Base-by-base conservation (phyloP, 106 monocot genomes). In the Ottelia alismoides region DNA sequence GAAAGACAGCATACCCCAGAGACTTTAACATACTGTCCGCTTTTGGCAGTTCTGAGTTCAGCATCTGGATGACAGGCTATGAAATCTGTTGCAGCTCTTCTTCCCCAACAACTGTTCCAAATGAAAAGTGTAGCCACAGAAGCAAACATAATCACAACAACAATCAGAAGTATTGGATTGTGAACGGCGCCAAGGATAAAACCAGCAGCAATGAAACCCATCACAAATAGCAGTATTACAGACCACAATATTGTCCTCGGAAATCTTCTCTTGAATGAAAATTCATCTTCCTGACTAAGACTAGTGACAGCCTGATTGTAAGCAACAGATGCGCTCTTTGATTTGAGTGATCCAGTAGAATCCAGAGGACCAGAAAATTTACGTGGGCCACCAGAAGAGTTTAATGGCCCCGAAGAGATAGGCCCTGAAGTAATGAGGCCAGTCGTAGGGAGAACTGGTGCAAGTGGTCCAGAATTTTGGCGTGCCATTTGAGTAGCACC, bases 341-440 rank as follows among this genome's bases (percentile, higher is more conserved):
- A 28, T 51, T 69, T 69, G 23, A 45, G 11, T n/a, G 69, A 61
- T 11, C 69, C 69, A 19, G 61, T 61, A 22, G 53, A 69, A 27
- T 69, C 69, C 52, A 53, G 26, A 16, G 60, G 69, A 23, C 69
- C 69, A 9, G 69, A 69, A 16, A 54, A 20, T 54, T 69, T 69
- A 5, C 69, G 31, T 16, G 61, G 69, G 14, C 45, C 51, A 53
- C 69, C 69, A 1, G 69, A 60, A 30, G 69, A 69, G 35, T 60
- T 69, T 2, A 69, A 53, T 23, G 69, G 54, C 46, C 69, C 68
- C 9, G 68, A 68, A 22, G 59, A 68, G 45, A 68, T 60, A 20
- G 68, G 68, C 1, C 68, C 69, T 47, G 69, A 69, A 10, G 69
- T 69, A 45, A 69, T 69, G 22, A 69, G 69, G 7, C 69, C 69